Evolutionary conservation across 345 rosid species (phyloP).

Genomic region (Kernera saxatilis): DNA sequence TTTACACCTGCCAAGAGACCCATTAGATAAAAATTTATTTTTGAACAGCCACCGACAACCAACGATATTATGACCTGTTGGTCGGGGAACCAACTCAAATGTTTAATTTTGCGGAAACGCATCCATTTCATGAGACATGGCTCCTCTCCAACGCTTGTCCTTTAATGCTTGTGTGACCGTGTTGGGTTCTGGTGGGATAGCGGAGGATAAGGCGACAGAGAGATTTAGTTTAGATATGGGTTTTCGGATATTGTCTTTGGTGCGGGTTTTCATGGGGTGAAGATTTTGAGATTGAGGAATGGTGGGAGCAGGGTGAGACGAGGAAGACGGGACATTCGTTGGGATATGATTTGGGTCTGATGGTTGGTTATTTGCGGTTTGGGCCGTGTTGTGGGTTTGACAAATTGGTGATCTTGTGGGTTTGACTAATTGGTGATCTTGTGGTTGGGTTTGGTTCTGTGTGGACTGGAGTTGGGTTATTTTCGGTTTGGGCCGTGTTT

Average conservation of each 20-base stretch:
- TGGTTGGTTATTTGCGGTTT: too few relatives aligned
- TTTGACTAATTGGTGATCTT: too few relatives aligned
- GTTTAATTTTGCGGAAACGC: not conserved
- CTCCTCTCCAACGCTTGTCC: not conserved
- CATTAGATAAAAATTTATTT: not conserved
- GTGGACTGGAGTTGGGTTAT: too few relatives aligned
- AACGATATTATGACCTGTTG: not conserved
- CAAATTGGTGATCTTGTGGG: too few relatives aligned
- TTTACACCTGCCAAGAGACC: not conserved
- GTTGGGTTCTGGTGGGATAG: not conserved
- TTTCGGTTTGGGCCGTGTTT: too few relatives aligned
- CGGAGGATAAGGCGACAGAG: not conserved
- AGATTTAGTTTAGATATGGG: not conserved
- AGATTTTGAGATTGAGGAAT: too few relatives aligned
- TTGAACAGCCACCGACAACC: not conserved
- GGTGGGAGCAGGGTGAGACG: too few relatives aligned
- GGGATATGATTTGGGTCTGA: too few relatives aligned
- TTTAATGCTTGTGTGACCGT: not conserved
- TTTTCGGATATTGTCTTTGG: not conserved
- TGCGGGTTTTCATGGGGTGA: not conserved
- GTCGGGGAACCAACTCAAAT: not conserved
- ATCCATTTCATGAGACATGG: not conserved
- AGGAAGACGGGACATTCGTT: too few relatives aligned
- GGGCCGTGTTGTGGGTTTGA: too few relatives aligned
- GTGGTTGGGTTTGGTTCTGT: too few relatives aligned